A percentile compares a stretch with the other conserved stretches of the same genome.
phyloP scores from a whole-genome alignment of 164 flowering plant species.

The Dillenia turbinata region DNA sequence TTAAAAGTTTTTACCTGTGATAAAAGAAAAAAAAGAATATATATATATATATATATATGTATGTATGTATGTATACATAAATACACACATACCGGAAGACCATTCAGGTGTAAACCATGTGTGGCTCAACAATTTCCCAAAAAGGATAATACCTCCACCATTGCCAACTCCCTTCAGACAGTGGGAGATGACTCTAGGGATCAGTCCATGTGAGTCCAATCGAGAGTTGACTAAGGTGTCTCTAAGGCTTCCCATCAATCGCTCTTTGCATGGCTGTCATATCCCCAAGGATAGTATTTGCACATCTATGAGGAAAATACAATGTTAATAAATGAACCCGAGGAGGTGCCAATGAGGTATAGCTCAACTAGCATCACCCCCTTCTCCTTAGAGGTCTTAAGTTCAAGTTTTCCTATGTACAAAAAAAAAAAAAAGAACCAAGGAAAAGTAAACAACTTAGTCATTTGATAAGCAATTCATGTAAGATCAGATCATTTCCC shows the following conservation, averaged over 20 bases:
- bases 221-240: slow-evolving; percentile 61
- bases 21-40: no score
- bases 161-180: slow-evolving; percentile 63
- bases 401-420: no score
- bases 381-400: no score
- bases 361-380: no score
- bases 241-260: slow-evolving; percentile 62
- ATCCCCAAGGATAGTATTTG: slow-evolving; percentile 59
- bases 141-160: slow-evolving; percentile 74
- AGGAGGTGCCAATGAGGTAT: no score
- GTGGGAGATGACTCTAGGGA: slow-evolving; percentile 68
- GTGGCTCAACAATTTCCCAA: slow-evolving; percentile 71
- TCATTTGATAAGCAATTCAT: no score
- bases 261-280: slow-evolving; percentile 58
- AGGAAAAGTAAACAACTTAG: no score
- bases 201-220: slow-evolving; percentile 50
- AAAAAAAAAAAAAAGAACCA: no score
- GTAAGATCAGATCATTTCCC: no score
- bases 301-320: slow-evolving; percentile 40
- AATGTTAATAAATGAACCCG: slow-evolving; percentile 1
- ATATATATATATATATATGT: no score
- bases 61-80: no score
- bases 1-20: no score
- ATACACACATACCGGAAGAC: slow-evolving; percentile 20
- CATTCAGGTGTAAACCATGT: slow-evolving; percentile 65